phyloP scores from a whole-genome alignment of 176 grass and related monocot genomes.

The Phyllostachys edulis region DNA sequence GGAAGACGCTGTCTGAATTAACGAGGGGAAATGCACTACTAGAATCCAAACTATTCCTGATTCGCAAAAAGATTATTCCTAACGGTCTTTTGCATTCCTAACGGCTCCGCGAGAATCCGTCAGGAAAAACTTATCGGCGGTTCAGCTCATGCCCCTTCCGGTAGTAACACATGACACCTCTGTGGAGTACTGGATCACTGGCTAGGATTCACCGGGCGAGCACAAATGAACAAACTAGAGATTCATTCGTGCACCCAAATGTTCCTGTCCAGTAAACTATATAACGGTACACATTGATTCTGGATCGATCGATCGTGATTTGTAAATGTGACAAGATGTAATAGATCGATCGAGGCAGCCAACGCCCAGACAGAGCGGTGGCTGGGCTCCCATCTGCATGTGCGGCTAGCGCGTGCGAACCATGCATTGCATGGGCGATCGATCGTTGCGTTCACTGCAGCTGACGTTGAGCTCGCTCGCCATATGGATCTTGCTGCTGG shows the following conservation, averaged over 20 bases:
- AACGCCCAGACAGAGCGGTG: background rate
- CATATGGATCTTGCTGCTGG: background rate
- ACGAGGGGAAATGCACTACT: background rate
- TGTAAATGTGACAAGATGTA: background rate
- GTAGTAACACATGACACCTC: background rate
- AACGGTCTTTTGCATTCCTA: background rate
- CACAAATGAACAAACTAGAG: background rate
- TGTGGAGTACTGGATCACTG: background rate
- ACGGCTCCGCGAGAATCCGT: background rate
- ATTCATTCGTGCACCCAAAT: background rate
- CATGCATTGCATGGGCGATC: background rate
- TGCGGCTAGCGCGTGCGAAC: background rate
- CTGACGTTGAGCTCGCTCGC: constrained; percentile 9
- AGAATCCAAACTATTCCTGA: background rate
- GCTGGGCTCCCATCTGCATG: background rate
- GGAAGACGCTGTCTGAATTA: background rate
- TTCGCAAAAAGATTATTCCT: background rate
- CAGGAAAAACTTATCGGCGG: background rate
- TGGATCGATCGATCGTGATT: background rate
- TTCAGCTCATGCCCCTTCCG: background rate
- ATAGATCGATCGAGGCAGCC: background rate
- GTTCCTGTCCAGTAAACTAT: background rate
- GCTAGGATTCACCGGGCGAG: background rate
- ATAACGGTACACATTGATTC: background rate
- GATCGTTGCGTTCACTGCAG: background rate